A percentile compares a stretch with the other conserved stretches of the same genome.
phyloP scores from a whole-genome alignment of 306 rosid genomes.

The Acacia crassicarpa region DNA sequence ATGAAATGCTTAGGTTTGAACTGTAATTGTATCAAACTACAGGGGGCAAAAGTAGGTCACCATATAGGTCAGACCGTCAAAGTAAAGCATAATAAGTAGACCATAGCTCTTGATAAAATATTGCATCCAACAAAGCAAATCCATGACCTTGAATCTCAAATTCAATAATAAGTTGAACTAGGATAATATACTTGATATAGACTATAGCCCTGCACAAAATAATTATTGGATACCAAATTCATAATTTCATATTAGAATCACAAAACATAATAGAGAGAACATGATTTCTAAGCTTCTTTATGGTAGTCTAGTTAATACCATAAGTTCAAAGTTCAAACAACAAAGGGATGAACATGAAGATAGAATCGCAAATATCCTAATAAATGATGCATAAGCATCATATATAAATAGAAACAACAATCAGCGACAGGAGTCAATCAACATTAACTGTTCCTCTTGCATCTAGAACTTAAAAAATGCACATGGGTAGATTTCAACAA shows the following conservation, averaged over 20 bases:
- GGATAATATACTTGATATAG: not conserved
- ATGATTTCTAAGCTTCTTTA: not conserved
- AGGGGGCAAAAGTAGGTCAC: not conserved
- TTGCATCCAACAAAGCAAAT: not conserved
- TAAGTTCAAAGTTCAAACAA: not conserved
- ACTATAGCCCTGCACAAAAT: not conserved
- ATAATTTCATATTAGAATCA: not conserved
- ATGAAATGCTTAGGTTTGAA: slow-evolving; percentile 1
- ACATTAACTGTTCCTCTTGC: not conserved
- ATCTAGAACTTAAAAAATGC: not conserved
- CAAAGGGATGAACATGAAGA: not conserved
- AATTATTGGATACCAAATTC: not conserved
- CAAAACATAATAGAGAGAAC: not conserved
- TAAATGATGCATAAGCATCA: not conserved
- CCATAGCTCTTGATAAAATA: not conserved
- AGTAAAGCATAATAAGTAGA: not conserved
- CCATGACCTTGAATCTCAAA: not conserved
- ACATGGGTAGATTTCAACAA: not conserved
- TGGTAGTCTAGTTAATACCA: not conserved
- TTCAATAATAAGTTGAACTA: slow-evolving; percentile 1
- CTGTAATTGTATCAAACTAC: not conserved
- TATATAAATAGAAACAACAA: not conserved
- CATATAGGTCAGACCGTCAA: not conserved
- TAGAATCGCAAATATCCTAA: not conserved
- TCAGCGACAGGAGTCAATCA: not conserved